Conservation (phyloP, 208 protist genomes). For the Trypanosoma vivax region DNA sequence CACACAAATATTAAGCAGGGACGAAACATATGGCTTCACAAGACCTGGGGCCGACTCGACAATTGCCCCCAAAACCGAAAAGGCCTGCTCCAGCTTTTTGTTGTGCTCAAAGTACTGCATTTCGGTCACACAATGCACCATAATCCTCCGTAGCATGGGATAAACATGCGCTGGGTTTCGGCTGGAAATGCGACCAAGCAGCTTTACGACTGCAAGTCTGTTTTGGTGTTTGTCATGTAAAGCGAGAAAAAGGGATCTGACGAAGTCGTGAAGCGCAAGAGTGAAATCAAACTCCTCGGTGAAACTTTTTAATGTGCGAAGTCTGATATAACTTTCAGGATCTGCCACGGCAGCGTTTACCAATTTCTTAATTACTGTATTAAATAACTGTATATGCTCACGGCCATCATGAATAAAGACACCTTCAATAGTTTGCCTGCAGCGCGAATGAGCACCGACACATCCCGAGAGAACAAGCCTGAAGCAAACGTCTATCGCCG, state of each 20-base stretch:
- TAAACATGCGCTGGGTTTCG: constrained; percentile 75
- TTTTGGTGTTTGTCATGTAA: constrained; percentile 87
- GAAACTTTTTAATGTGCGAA: constrained; percentile 77
- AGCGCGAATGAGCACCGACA: constrained; percentile 46
- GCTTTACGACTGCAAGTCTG: constrained; percentile 57
- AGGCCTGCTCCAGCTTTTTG: constrained; percentile 79
- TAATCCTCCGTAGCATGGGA: constrained; percentile 73
- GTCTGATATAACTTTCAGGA: constrained; percentile 81
- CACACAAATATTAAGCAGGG: constrained; percentile 67
- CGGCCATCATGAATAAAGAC: constrained; percentile 73
- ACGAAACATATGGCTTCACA: constrained; percentile 73
- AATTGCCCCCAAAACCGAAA: constrained; percentile 63
- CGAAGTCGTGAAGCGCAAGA: constrained; percentile 71
- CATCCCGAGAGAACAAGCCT: constrained; percentile 83
- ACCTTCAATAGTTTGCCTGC: constrained; percentile 51
- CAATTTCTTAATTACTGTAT: constrained; percentile 64
- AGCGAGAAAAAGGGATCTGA: constrained; percentile 61
- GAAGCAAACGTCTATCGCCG: constrained; percentile 85
- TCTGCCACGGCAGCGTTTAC: constrained; percentile 84
- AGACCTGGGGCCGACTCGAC: constrained; percentile 78
- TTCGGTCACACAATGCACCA: constrained; percentile 81
- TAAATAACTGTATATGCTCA: constrained; percentile 79
- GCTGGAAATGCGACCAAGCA: constrained; percentile 77
- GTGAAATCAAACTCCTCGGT: constrained; percentile 66
- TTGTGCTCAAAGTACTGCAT: constrained; percentile 70